Evolutionary conservation across 1,284 basidiomycete genomes (phyloP).

Genomic region (Athelia sp.): DNA sequence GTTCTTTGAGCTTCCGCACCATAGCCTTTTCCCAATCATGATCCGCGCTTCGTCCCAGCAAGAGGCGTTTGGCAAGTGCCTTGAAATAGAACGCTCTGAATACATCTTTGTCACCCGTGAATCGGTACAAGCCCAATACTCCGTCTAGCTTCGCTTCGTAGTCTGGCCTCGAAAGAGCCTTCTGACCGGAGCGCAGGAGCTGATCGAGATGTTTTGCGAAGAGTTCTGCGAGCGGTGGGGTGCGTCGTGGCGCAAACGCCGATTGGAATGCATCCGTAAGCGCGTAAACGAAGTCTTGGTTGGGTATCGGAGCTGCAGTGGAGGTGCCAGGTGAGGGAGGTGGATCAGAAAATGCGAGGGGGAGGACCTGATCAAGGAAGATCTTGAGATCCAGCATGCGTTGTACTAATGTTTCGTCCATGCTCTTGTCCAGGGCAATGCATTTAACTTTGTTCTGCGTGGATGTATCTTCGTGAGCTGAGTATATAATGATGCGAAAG

Average conservation of each 20-base stretch:
- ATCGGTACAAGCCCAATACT: constrained; percentile 83
- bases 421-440: constrained; percentile 54
- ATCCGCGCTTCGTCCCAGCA: constrained; percentile 84
- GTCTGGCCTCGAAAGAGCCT: constrained; percentile 61
- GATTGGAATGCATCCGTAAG: constrained; percentile 73
- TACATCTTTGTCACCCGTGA: constrained; percentile 88
- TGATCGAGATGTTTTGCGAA: constrained; percentile 90
- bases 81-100: constrained; percentile 95
- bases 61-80: constrained; percentile 82
- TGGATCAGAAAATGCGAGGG: constrained; percentile 37
- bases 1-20: constrained; percentile 83
- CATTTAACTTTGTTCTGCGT: constrained; percentile 46
- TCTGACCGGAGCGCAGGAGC: constrained; percentile 84
- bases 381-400: constrained; percentile 69
- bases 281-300: constrained; percentile 54
- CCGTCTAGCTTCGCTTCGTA: constrained; percentile 71
- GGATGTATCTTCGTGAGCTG: neutral
- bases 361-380: constrained; percentile 51
- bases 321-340: constrained; percentile 16
- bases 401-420: constrained; percentile 77
- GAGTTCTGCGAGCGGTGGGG: constrained; percentile 86
- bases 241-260: constrained; percentile 79
- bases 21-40: constrained; percentile 90
- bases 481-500: neutral
- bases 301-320: constrained; percentile 27